phyloP scores from a whole-genome alignment of 192 early-diverging fungal genomes.

The Dispira simplex region DNA sequence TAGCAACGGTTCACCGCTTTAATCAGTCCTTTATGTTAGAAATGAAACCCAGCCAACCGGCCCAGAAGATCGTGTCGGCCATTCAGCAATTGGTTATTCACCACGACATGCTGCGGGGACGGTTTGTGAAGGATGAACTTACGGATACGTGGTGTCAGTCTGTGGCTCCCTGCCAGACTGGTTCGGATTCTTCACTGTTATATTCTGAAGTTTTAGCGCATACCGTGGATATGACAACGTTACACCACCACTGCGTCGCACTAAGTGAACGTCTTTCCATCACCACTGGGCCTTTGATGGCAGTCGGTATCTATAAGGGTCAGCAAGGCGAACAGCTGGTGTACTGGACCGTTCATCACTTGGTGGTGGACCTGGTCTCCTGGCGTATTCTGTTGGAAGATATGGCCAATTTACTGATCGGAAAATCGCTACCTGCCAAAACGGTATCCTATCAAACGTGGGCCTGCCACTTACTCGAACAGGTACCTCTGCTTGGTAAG shows the following conservation, averaged over 20 bases:
- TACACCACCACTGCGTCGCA: background rate
- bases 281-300: background rate
- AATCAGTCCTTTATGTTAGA: conserved; percentile 2
- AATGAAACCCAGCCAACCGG: background rate
- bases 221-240: background rate
- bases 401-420: conserved; percentile 10
- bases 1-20: background rate
- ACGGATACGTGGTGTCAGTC: too few relatives aligned
- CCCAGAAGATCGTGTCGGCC: background rate
- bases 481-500: too few relatives aligned
- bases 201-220: background rate
- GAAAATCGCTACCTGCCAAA: conserved; percentile 13
- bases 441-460: conserved; percentile 15
- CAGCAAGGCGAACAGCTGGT: conserved; percentile 13
- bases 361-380: conserved; percentile 19
- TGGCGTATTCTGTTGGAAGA: conserved; percentile 23
- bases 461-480: background rate
- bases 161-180: background rate
- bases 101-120: conserved; percentile 7
- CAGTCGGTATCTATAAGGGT: background rate
- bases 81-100: conserved; percentile 4
- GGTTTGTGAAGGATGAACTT: background rate
- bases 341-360: conserved; percentile 16
- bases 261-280: background rate
- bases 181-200: background rate